Conservation (phyloP, 176 grass and related monocot species). For the Pharus latifolius region DNA sequence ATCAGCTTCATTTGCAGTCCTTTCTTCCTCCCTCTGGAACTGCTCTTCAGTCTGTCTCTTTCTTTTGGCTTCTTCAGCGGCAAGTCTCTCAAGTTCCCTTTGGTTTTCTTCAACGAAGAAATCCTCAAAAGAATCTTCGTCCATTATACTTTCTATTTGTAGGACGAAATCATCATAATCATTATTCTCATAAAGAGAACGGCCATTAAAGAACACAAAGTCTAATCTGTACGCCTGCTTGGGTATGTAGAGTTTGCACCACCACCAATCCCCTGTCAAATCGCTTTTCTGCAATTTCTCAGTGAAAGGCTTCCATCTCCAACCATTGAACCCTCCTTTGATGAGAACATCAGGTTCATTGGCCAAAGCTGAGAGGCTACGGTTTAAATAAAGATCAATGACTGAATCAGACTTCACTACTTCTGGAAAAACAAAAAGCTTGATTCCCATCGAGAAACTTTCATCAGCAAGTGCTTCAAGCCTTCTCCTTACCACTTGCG, state of each 20-base stretch:
- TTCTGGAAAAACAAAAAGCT: constrained; percentile 50
- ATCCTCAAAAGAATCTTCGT: constrained; percentile 60
- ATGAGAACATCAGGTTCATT: constrained; percentile 62
- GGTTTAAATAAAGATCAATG: constrained; percentile 62
- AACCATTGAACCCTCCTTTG: constrained; percentile 82
- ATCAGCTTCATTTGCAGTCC: constrained; percentile 34
- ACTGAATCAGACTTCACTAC: constrained; percentile 38
- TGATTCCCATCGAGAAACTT: constrained; percentile 40
- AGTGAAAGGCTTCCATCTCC: constrained; percentile 72
- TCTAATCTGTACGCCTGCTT: constrained; percentile 76
- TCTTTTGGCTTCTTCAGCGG: constrained; percentile 66
- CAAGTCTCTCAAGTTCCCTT: constrained; percentile 55
- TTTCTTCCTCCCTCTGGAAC: constrained; percentile 40
- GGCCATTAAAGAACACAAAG: constrained; percentile 84
- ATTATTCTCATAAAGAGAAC: constrained; percentile 71
- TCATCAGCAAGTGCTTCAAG: constrained; percentile 49
- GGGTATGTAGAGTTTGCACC: constrained; percentile 69
- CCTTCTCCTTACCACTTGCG: constrained; percentile 13
- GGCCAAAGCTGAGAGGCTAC: constrained; percentile 47
- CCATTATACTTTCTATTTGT: constrained; percentile 60
- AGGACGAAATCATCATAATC: constrained; percentile 52
- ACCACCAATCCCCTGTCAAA: constrained; percentile 68
- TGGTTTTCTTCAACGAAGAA: constrained; percentile 67
- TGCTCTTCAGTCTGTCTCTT: constrained; percentile 43
- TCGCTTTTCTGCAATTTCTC: constrained; percentile 74